Conservation (phyloP, 352 stramenopile species). For the Pythium periplocum region DNA sequence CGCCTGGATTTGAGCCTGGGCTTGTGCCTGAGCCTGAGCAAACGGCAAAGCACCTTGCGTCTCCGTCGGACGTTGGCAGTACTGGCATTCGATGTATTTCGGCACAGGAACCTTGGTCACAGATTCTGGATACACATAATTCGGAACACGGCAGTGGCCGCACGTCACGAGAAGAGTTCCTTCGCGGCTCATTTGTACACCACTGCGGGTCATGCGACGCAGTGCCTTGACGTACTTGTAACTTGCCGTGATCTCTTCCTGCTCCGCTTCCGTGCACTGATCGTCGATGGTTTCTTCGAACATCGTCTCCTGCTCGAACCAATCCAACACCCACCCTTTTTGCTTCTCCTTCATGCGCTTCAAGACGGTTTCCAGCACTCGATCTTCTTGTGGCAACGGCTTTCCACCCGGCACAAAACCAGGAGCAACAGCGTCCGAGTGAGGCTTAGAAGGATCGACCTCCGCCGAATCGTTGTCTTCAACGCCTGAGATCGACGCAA, state of each 20-base stretch:
- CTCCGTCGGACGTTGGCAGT: conserved; percentile 41
- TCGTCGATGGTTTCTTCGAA: conserved; percentile 86
- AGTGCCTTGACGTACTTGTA: conserved; percentile 71
- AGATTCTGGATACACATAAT: conserved; percentile 57
- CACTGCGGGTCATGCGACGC: conserved; percentile 30
- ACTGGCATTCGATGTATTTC: conserved; percentile 57
- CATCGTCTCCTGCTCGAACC: conserved; percentile 88
- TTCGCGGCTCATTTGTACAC: conserved; percentile 33
- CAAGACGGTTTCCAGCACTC: conserved; percentile 46
- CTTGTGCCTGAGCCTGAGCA: conserved; percentile 8
- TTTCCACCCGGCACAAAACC: conserved; percentile 7
- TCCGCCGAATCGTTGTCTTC: no score
- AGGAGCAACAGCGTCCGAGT: conserved; percentile 8
- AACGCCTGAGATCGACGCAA: no score
- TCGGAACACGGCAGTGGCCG: conserved; percentile 42
- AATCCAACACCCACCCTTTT: conserved; percentile 62
- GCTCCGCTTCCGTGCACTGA: conserved; percentile 58
- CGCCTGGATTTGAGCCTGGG: no score
- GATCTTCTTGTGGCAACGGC: conserved; percentile 33
- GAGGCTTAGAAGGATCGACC: no score
- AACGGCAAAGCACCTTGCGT: conserved; percentile 32
- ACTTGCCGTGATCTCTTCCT: conserved; percentile 68
- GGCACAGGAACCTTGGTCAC: conserved; percentile 57
- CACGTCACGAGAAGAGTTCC: conserved; percentile 50
- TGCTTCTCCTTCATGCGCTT: conserved; percentile 17